phyloP scores from a whole-genome alignment of 768 basidiomycete species.

The Postia placenta region DNA sequence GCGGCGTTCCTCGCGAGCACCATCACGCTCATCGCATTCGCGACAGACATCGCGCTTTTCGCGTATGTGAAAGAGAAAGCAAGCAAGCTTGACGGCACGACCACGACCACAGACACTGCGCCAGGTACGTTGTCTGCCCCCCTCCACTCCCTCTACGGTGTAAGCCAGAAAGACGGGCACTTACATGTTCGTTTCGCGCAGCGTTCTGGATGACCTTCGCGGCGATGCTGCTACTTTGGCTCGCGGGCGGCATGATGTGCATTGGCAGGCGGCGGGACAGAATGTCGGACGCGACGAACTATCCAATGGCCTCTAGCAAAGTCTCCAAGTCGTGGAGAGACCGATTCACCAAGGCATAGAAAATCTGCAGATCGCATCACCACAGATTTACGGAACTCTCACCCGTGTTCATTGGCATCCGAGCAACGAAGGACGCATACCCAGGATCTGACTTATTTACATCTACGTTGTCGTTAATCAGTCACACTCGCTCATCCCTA shows the following conservation, averaged over 20 bases:
- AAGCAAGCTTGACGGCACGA: conserved; percentile 38
- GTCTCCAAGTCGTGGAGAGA: conserved; percentile 25
- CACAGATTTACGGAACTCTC: too few relatives aligned
- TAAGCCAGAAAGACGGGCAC: conserved; percentile 1
- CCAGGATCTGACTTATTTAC: too few relatives aligned
- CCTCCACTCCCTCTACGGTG: too few relatives aligned
- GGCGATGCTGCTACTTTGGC: conserved; percentile 52
- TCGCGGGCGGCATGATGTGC: conserved; percentile 67
- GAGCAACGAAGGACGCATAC: too few relatives aligned
- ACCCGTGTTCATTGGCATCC: too few relatives aligned
- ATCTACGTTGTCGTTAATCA: too few relatives aligned
- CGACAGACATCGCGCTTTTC: conserved; percentile 71
- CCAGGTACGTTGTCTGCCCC: conserved; percentile 47
- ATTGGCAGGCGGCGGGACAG: conserved; percentile 57
- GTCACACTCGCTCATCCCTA: too few relatives aligned
- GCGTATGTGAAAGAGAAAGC: conserved; percentile 55
- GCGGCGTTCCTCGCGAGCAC: conserved; percentile 62
- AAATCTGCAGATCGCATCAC: too few relatives aligned
- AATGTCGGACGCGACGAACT: conserved; percentile 32
- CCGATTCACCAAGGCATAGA: conserved; percentile 15
- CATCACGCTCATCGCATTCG: conserved; percentile 67
- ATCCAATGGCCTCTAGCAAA: conserved; percentile 20
- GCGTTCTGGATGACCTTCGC: conserved; percentile 77
- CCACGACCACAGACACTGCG: conserved; percentile 46
- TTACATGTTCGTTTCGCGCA: conserved; percentile 17